Evolutionary conservation across 176 grass and related monocot species (phyloP).

Genomic region (Zoysia pacifica): DNA sequence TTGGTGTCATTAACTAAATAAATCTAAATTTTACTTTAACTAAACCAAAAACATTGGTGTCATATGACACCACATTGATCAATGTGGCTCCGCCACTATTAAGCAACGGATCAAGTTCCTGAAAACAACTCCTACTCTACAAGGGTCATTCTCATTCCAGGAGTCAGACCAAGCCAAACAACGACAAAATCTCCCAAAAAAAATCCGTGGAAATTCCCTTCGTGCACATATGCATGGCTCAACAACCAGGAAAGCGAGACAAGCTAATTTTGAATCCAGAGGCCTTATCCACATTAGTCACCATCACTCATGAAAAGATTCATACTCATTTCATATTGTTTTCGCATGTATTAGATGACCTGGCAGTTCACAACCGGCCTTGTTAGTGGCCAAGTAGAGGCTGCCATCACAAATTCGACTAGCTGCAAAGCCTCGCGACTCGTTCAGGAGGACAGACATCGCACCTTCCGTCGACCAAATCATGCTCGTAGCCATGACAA

Average conservation of each 20-base stretch:
- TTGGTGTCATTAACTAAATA: too few species aligned
- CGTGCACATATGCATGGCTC: neutral
- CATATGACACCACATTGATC: too few species aligned
- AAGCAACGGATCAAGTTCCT: neutral
- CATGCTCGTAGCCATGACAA: conserved; percentile 24
- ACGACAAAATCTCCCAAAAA: neutral
- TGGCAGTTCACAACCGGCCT: neutral
- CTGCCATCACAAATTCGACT: conserved; percentile 12
- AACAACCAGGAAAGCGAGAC: conserved; percentile 2
- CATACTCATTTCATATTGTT: neutral
- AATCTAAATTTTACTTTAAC: too few species aligned
- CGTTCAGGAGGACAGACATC: neutral
- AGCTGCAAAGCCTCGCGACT: neutral
- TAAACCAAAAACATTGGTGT: too few species aligned
- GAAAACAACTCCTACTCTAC: neutral
- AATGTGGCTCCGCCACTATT: too few species aligned
- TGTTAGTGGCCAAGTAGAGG: conserved; percentile 13
- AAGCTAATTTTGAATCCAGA: neutral
- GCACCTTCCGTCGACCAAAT: conserved; percentile 16
- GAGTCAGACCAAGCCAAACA: conserved; percentile 3
- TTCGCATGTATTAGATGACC: neutral
- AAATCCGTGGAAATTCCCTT: neutral
- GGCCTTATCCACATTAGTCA: neutral
- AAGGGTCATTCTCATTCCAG: neutral
- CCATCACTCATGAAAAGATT: neutral